phyloP scores from a whole-genome alignment of 495 filamentous ascomycete species.

The Hypoxylon intermedium region DNA sequence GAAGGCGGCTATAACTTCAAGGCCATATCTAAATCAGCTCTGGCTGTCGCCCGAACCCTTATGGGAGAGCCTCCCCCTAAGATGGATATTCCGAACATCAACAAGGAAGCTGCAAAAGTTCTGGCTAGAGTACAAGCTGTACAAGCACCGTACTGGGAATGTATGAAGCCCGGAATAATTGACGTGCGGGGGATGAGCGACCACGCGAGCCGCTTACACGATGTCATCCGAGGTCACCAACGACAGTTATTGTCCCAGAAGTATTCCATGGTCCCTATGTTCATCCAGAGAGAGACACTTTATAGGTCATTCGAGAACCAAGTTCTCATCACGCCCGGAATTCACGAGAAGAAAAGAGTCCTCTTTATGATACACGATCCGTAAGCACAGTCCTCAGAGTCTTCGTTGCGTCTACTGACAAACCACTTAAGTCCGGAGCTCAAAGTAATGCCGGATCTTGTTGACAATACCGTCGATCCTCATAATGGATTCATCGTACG shows the following conservation, averaged over 20 bases:
- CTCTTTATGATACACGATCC: constrained; percentile 84
- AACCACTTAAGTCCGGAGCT: constrained; percentile 68
- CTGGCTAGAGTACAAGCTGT: constrained; percentile 58
- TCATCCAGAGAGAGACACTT: constrained; percentile 72
- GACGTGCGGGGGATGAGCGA: constrained; percentile 50
- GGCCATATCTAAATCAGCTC: constrained; percentile 88
- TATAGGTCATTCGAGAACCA: constrained; percentile 86
- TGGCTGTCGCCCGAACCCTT: constrained; percentile 88
- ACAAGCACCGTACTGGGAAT: constrained; percentile 67
- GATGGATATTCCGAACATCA: constrained; percentile 58
- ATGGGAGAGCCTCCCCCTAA: constrained; percentile 93
- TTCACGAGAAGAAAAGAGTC: constrained; percentile 55
- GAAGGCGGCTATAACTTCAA: constrained; percentile 95
- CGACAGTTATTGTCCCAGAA: constrained; percentile 69
- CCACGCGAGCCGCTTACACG: constrained; percentile 54
- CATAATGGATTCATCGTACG: constrained; percentile 88
- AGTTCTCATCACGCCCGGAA: constrained; percentile 74
- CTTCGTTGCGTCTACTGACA: constrained; percentile 31
- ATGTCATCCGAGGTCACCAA: constrained; percentile 79
- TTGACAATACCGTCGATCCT: constrained; percentile 73
- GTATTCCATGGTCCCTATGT: constrained; percentile 75
- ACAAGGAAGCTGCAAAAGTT: constrained; percentile 55
- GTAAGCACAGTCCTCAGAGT: constrained; percentile 55
- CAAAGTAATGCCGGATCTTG: constrained; percentile 68
- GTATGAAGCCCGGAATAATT: constrained; percentile 62